phyloP scores from a whole-genome alignment of 164 flowering plant species.

The Pachysandra terminalis region DNA sequence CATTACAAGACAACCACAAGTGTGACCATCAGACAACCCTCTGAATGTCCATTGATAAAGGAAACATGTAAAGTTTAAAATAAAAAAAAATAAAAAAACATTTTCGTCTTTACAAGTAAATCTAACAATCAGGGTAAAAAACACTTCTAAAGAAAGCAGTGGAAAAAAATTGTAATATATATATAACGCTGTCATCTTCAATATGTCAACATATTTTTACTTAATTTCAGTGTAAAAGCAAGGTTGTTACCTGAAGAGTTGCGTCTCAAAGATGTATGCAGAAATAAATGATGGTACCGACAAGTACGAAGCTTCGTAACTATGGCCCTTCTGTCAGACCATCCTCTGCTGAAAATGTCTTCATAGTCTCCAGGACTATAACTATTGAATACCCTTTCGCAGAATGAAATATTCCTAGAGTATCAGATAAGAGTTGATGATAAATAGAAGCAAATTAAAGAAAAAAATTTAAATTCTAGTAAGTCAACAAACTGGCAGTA shows the following conservation, averaged over 20 bases:
- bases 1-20: no score
- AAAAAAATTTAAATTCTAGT: background rate
- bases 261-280: constrained; percentile 76
- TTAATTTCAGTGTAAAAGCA: background rate
- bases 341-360: constrained; percentile 86
- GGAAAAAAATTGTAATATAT: no score
- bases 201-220: background rate
- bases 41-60: no score
- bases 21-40: no score
- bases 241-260: constrained; percentile 65
- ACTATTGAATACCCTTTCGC: constrained; percentile 87
- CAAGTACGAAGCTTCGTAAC: constrained; percentile 92
- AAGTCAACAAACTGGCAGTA: background rate
- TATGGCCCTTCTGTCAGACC: constrained; percentile 93
- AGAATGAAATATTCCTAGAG: constrained; percentile 83
- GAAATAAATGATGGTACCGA: constrained; percentile 76
- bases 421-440: constrained; percentile 5
- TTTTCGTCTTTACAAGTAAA: background rate
- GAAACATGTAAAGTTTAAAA: no score
- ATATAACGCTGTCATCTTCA: background rate
- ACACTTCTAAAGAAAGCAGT: background rate
- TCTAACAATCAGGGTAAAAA: background rate
- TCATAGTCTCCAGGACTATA: constrained; percentile 83
- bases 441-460: background rate
- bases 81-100: no score